Evolutionary conservation across 768 basidiomycete species (phyloP), one percentile per base, ranked within the genome.

Genomic region (Auricularia sp.): DNA sequence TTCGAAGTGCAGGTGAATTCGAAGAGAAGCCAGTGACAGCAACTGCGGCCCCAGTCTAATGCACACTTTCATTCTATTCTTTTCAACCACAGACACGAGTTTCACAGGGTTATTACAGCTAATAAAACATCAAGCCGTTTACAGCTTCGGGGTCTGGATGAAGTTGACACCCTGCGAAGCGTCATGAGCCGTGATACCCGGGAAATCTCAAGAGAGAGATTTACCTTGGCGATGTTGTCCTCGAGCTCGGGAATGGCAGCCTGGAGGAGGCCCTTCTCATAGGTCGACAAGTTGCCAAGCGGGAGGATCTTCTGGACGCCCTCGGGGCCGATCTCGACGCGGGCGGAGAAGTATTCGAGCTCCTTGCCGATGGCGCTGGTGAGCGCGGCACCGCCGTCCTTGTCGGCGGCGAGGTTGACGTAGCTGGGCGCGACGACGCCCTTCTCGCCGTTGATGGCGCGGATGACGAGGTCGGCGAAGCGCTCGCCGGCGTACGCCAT

Each of bases 401-500:
- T 75, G 73, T 93, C 90, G 47, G 91, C 87, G 64, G 76, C 76
- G 70, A 88, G 85, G 78, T 88, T 82, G 71, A 99, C 90, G 71
- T 87, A 98, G 67, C 86, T 89, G 3, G 93, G 94, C 1, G 86
- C 83, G 63, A 92, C 76, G 70, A 96, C 86, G 64, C 88, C 90
- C 77, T 88, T 90, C 80, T 94, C 92, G 69, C 94, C 93, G 66
- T 87, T 87, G 68, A 91, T 62, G 23, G 95, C 96, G 53, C 86
- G 83, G 71, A 98, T 80, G 71, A 98, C 78, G 72, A 92, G 90
- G 68, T 75, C 75, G 35, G 93, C 84, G 71, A 98, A 98, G 76
- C 93, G 87, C 61, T 90, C 91, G 65, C 94, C 96, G 62, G 96
- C 91, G 70, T 88, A 93, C 1, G 93, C 93, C 94, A 98, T 98